Base-by-base conservation (phyloP, 768 basidiomycete species). In the Postia placenta region DNA sequence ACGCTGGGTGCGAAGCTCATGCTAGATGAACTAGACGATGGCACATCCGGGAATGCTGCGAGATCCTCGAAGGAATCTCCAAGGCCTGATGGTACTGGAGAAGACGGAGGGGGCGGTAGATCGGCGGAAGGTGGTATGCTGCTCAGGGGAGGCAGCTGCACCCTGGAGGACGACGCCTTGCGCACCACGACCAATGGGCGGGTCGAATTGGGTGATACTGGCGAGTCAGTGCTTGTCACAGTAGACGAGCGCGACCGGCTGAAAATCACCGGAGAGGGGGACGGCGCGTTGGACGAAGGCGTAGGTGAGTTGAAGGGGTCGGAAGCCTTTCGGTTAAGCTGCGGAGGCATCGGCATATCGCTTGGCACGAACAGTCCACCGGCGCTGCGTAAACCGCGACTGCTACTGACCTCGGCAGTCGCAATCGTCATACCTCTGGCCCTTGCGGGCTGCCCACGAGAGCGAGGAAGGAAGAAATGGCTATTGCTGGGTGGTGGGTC, bases 1-100 rank as follows among this genome's bases (percentile, higher is more conserved):
- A 57, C 30, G 35, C 59, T 57, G 2, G 61, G 57, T 20, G 58
- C 59, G 22, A 61, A 64, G 23, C 56, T 62, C 44, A 62, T 24
- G 38, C 60, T 62, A 4, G 57, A 59, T 6, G 61, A 59, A 24
- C 53, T 59, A 4, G 61, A 58, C 1, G 61, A 62, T 3, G 54
- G 54, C 7, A 50, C 45, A 11, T 57, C 56, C 11, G 58, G 56
- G 46, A 60, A 62, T 17, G 49, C 47, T 4, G 57, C 49, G 17
- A 53, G 44, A 38, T 57, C 57, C 27, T 54, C 50, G 9, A 54
- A 24, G 14, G 50, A 52, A 27, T 60, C 53, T 2, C 52, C 5
- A 42, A 40, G 12, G 41, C 52, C 35, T 35, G 45, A 39, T 47
- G 41, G 11, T 36, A 53, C 41, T 15, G 57, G 55, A 5, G 53